These are phyloP conservation scores for Periglandula ipomoeae DNA, from an alignment of 2,329 filamentous ascomycete species.

Conservation along the genomic window DNA sequence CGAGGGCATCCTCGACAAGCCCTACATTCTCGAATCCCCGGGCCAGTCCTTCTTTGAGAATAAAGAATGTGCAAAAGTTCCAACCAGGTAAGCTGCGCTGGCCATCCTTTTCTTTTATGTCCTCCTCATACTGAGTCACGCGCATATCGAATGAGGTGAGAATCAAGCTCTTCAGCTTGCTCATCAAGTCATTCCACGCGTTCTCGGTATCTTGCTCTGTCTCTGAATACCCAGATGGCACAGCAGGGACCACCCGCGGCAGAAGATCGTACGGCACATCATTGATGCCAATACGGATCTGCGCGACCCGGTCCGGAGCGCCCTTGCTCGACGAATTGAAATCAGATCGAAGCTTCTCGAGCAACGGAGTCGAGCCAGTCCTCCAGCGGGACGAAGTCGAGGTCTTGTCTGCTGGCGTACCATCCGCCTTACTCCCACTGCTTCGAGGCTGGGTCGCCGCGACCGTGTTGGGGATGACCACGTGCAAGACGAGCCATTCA, in stretches of 20 bases:
- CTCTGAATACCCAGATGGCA: constrained; percentile 57
- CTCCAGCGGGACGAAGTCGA: constrained; percentile 63
- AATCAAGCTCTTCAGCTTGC: constrained; percentile 81
- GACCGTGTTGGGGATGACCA: constrained; percentile 77
- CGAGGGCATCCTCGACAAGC: constrained; percentile 86
- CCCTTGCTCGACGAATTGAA: constrained; percentile 71
- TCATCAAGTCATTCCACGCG: constrained; percentile 75
- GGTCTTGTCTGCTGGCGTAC: constrained; percentile 56
- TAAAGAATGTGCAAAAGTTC: constrained; percentile 99
- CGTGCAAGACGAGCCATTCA: constrained; percentile 90
- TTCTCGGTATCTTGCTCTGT: constrained; percentile 68
- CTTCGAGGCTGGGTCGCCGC: constrained; percentile 70
- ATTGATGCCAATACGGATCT: constrained; percentile 70
- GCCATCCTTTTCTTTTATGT: constrained; percentile 87
- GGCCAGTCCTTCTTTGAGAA: constrained; percentile 90
- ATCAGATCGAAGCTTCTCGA: constrained; percentile 84
- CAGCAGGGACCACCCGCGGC: constrained; percentile 52
- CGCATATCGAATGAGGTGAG: constrained; percentile 82
- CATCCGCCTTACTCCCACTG: constrained; percentile 42
- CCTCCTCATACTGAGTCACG: constrained; percentile 91
- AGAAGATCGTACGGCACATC: constrained; percentile 58
- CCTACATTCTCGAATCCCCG: constrained; percentile 94
- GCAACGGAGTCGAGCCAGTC: constrained; percentile 67
- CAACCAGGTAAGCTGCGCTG: constrained; percentile 84
- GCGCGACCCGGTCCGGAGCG: constrained; percentile 67